A percentile compares a stretch with the other conserved stretches of the same genome.
These are phyloP conservation scores for Dictyophora rubrovolvata DNA, from an alignment of 768 basidiomycete species.

Conservation along the genomic window DNA sequence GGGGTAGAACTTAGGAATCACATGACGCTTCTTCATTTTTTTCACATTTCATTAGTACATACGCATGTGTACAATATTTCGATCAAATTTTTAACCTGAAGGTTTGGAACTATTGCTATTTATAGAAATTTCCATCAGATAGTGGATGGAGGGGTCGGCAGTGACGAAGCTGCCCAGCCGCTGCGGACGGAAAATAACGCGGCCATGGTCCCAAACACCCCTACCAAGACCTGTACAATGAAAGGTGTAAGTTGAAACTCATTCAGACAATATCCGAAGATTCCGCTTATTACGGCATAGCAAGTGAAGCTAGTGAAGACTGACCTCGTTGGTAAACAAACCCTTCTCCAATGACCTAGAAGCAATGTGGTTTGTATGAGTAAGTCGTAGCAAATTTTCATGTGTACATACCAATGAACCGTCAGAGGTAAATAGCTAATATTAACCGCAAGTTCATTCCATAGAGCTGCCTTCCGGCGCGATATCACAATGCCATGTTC, in stretches of 20 bases:
- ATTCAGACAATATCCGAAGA: neutral
- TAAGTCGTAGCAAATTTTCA: neutral
- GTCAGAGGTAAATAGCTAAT: slow-evolving; percentile 72
- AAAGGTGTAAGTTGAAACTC: neutral
- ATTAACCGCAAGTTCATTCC: slow-evolving; percentile 65
- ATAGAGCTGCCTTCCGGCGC: slow-evolving; percentile 55
- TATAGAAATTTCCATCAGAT: no score
- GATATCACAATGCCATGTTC: slow-evolving; percentile 45
- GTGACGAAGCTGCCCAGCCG: slow-evolving; percentile 63
- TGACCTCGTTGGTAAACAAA: slow-evolving; percentile 55
- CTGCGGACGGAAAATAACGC: slow-evolving; percentile 53
- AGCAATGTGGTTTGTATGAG: neutral
- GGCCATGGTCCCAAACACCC: slow-evolving; percentile 35
- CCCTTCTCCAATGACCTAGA: slow-evolving; percentile 58
- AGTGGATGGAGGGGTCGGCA: slow-evolving; percentile 20
- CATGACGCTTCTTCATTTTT: no score
- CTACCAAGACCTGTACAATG: slow-evolving; percentile 27
- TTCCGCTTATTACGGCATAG: neutral
- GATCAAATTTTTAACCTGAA: no score
- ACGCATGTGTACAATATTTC: no score
- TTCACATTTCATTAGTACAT: no score
- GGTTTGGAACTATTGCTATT: no score
- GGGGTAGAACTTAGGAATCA: no score
- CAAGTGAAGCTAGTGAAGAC: slow-evolving; percentile 16
- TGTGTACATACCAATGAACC: slow-evolving; percentile 60